Evolutionary conservation across 139 green algal species (phyloP).

Genomic region (Volvox reticuliferus): DNA sequence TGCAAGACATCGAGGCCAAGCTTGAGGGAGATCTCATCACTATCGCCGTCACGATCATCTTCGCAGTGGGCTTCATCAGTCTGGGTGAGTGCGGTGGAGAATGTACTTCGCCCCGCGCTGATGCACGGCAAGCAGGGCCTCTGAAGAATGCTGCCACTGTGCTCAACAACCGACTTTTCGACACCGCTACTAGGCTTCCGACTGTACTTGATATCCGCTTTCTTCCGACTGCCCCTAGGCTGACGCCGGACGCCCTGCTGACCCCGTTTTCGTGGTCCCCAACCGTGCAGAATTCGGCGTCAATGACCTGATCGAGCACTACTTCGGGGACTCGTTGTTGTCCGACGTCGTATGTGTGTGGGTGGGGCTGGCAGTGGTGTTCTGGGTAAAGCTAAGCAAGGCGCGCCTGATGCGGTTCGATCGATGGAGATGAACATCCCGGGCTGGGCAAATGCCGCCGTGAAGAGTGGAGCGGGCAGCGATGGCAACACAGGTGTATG

Average conservation of each 20-base stretch:
- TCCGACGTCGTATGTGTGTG: not conserved
- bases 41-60: slow-evolving; percentile 3
- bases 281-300: slow-evolving; percentile 22
- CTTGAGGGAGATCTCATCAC: slow-evolving; percentile 23
- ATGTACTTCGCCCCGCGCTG: not conserved
- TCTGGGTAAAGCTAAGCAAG: slow-evolving; percentile 7
- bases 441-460: too few species aligned
- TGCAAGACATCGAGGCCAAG: slow-evolving; percentile 32
- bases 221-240: too few species aligned
- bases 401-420: slow-evolving; percentile 10
- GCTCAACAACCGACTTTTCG: too few species aligned
- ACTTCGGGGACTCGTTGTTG: not conserved
- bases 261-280: not conserved
- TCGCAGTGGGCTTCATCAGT: slow-evolving; percentile 35
- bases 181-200: too few species aligned
- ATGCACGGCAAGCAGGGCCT: too few species aligned
- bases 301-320: slow-evolving; percentile 32
- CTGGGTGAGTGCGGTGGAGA: slow-evolving; percentile 11
- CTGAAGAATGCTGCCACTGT: too few species aligned
- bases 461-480: too few species aligned
- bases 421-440: not conserved
- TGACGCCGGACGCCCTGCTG: not conserved
- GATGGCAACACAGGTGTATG: too few species aligned
- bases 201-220: too few species aligned
- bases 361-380: slow-evolving; percentile 25